Base-by-base conservation (phyloP, 2,329 filamentous ascomycete genomes). In the Sporothrix variecibatus region DNA sequence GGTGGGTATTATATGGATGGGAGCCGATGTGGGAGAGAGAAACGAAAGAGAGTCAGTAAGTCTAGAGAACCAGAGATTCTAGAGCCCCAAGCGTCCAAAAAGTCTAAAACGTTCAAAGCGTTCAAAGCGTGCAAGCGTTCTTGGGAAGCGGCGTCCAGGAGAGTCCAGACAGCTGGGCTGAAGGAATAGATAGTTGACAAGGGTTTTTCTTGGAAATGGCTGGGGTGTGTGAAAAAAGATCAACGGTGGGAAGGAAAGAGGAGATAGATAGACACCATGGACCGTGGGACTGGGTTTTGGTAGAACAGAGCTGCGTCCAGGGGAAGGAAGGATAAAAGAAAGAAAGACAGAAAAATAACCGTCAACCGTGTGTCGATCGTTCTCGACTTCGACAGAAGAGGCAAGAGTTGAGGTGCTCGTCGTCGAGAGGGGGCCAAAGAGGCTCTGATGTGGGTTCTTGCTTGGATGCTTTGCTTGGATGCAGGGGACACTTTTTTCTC, bases 1-100 rank as follows among this genome's bases (percentile, higher is more conserved):
- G 31, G 62, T 46, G 38, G 62, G 38, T 65, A 46, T 26, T 65
- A 43, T 65, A 43, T 28, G 62, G 34, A 65, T 65, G 38, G 31
- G 17, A 62, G 8, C 31, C 58, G 58, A 62, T 62, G 62, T 3
- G n/a, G 11, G 62, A 23, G 23, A 23, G 58, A 15, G n/a, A 23
- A 23, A 38, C 38, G 26, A 51, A 51, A 34, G 26, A 40, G 60
- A 68, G 40, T 49, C 43, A 65, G 38, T 40, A 34, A 46, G 23
- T 23, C 38, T 1, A 65, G 43, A 62, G 58, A 34, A 17, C 11
- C 26, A 64, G 58, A n/a, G 28, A 38, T 23, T 64, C 58, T 11
- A 11, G 58, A 43, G 62, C 46, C n/a, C 62, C 17, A n/a, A 65
- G 38, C 38, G 11, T 5, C 51, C 51, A 28, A 56, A 53, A 43